These are phyloP conservation scores for Allantophomopsis lycopodina DNA, from an alignment of 2,329 filamentous ascomycete species.

Conservation along the genomic window DNA sequence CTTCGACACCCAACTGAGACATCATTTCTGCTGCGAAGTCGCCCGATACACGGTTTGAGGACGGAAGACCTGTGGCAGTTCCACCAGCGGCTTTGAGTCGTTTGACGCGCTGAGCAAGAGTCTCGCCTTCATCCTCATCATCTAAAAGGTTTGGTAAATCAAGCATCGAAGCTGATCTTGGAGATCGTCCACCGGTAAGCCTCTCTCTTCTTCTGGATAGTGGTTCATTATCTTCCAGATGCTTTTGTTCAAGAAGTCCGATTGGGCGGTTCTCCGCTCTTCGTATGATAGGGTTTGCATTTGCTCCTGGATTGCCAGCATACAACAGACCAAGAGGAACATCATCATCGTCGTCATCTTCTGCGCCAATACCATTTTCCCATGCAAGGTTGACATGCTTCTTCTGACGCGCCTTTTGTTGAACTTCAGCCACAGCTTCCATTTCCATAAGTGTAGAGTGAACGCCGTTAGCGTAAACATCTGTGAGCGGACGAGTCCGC, in stretches of 20 bases:
- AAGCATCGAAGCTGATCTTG: slow-evolving; percentile 14
- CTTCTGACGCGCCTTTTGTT: slow-evolving; percentile 58
- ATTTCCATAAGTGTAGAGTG: slow-evolving; percentile 82
- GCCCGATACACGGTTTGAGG: slow-evolving; percentile 39
- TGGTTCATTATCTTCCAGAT: slow-evolving; percentile 87
- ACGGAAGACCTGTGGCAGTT: slow-evolving; percentile 16
- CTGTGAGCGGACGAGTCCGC: slow-evolving; percentile 56
- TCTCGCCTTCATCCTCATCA: slow-evolving; percentile 39
- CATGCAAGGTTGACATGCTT: slow-evolving; percentile 80
- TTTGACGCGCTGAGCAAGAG: slow-evolving; percentile 49
- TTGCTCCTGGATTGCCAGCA: slow-evolving; percentile 36
- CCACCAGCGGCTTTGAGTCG: slow-evolving; percentile 43
- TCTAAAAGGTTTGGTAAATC: slow-evolving; percentile 13
- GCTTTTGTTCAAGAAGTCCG: slow-evolving; percentile 66
- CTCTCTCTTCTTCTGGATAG: slow-evolving; percentile 17
- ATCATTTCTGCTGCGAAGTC: slow-evolving; percentile 60
- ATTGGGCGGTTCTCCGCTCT: slow-evolving; percentile 48
- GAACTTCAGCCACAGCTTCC: slow-evolving; percentile 78
- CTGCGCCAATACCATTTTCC: slow-evolving; percentile 44
- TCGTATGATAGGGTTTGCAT: not conserved
- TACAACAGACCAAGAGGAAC: slow-evolving; percentile 76
- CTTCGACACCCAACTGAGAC: slow-evolving; percentile 41
- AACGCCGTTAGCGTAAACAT: slow-evolving; percentile 58
- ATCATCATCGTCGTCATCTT: slow-evolving; percentile 60
- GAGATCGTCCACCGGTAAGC: slow-evolving; percentile 9